Base-by-base conservation (phyloP, 2,329 filamentous ascomycete species). In the Talaromyces marneffei region DNA sequence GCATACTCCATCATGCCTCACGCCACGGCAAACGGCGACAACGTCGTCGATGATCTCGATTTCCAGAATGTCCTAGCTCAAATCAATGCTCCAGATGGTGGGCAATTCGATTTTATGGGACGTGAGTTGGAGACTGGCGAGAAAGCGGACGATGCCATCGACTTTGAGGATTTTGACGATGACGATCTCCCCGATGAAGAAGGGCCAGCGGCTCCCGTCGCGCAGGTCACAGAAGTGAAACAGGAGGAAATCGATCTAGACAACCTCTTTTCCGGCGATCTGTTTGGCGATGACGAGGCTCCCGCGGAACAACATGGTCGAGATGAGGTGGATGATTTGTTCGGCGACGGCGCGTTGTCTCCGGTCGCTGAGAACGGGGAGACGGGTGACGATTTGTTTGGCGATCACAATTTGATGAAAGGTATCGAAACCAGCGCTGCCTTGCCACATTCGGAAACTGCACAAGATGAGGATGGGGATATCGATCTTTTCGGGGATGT, bases 141-240 rank as follows among this genome's bases (percentile, higher is more conserved):
- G 73, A 99, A 99, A 75, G 93, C 92, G 59, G 92, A 92, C 63
- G 90, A 97, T 76, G 94, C 94, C 42, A 79, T 94, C 64, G 94
- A 99, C 71, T 99, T 83, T 68, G 91, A 90, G 71, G 91, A 96
- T 70, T 92, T 97, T 64, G 89, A 89, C 66, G 93, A 97, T 72
- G 92, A 95, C 71, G 92, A 97, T 65, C 82, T 96, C 7, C 89
- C 91, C 10, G 91, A 94, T 6, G 91, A 94, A 40, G 80, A 81
- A 66, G 60, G 23, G 1, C 14, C 60, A 1, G 31, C 44, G 14
- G 31, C 40, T 10, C 23, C 37, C 33, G 31, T 46, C n/a, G 25
- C 31, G 44, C 60, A 50, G n/a, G 29, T 46, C 33, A 7, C 18
- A 1, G 55, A 59, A 27, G 48, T 59, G 55, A 66, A 81, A 81